Percentiles rank a stretch among this genome's conserved stretches.
phyloP scores from a whole-genome alignment of 495 filamentous ascomycete genomes.

The Neurospora discreta region DNA sequence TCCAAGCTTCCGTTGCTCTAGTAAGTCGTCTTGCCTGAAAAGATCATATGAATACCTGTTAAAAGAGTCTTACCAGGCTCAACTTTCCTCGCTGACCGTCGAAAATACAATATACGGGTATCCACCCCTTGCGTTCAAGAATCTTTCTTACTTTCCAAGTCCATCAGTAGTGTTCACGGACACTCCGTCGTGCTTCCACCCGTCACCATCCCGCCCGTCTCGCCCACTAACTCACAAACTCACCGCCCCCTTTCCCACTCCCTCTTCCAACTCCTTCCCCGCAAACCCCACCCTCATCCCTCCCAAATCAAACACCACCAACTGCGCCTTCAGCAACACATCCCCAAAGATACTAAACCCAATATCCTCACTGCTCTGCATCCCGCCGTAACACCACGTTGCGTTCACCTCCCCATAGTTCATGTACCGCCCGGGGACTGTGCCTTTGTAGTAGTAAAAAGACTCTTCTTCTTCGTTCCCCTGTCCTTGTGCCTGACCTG shows the following conservation, averaged over 20 bases:
- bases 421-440: conserved; percentile 27
- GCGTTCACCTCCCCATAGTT: conserved; percentile 36
- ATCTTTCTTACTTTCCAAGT: background rate
- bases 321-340: conserved; percentile 63
- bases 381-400: conserved; percentile 46
- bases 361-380: conserved; percentile 50
- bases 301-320: conserved; percentile 52
- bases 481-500: background rate
- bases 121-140: background rate
- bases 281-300: conserved; percentile 46
- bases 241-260: background rate
- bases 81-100: too few relatives aligned
- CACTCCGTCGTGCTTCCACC: background rate
- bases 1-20: too few relatives aligned
- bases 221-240: too few relatives aligned
- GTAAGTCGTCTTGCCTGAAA: too few relatives aligned
- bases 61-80: too few relatives aligned
- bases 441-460: conserved; percentile 6
- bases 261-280: conserved; percentile 15
- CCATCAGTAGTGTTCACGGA: background rate
- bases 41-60: too few relatives aligned
- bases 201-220: too few relatives aligned
- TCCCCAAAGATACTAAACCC: conserved; percentile 61
- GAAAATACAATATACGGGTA: background rate
- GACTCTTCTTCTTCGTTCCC: conserved; percentile 37